phyloP scores from a whole-genome alignment of 441 rosid species.

The Corymbia citriodora region DNA sequence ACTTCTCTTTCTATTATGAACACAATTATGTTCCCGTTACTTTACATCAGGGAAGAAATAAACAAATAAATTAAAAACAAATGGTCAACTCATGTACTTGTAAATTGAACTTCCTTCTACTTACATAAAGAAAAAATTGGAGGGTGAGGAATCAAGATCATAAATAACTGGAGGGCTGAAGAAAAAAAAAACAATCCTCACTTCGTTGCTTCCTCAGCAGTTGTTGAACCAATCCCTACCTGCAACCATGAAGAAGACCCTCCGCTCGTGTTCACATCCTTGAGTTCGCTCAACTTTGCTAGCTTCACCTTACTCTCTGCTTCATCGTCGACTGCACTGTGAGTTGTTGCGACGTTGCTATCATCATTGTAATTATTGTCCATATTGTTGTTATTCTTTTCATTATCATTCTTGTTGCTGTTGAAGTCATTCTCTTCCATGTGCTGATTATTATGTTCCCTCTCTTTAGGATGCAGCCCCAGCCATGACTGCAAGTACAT shows the following conservation, averaged over 20 bases:
- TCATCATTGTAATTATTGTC: background rate
- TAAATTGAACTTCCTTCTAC: background rate
- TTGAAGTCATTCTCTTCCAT: background rate
- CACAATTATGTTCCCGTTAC: background rate
- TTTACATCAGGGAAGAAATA: background rate
- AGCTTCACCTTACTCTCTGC: conserved; percentile 55
- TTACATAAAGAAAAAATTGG: background rate
- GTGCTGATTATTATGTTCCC: background rate
- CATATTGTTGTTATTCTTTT: background rate
- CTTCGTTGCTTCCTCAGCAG: conserved; percentile 6
- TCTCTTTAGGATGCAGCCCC: conserved; percentile 26
- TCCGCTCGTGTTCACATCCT: conserved; percentile 41
- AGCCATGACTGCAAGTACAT: conserved; percentile 34
- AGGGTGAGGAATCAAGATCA: background rate
- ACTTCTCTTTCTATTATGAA: background rate
- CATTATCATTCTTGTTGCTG: conserved; percentile 4
- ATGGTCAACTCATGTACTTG: background rate
- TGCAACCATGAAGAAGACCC: conserved; percentile 77
- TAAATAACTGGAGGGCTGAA: background rate
- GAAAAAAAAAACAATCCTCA: background rate
- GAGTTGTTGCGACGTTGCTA: conserved; percentile 3
- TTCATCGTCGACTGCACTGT: conserved; percentile 42
- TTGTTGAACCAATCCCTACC: conserved; percentile 61
- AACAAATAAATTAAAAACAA: background rate
- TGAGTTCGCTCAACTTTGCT: conserved; percentile 58